A percentile compares a stretch with the other conserved stretches of the same genome.
These are phyloP conservation scores for Jimgerdemannia flammicorona DNA, from an alignment of 192 early-diverging fungal species.

Conservation along the genomic window DNA sequence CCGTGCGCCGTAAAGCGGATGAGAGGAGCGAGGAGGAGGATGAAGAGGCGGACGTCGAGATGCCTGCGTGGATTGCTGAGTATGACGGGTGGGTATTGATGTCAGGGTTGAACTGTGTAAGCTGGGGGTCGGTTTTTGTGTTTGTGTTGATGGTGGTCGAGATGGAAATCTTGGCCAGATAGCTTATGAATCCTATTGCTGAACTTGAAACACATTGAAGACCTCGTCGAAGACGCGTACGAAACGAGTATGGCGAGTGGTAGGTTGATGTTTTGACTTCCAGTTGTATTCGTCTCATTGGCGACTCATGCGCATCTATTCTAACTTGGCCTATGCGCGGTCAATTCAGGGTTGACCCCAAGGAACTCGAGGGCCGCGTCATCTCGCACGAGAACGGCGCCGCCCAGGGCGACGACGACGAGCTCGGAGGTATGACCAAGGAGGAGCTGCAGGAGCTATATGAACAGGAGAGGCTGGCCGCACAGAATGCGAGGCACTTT, in stretches of 20 bases:
- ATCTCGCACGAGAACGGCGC: conserved; percentile 45
- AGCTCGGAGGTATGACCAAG: conserved; percentile 37
- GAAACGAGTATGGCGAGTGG: conserved; percentile 62
- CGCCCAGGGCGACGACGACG: conserved; percentile 5
- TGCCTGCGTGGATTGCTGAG: not conserved
- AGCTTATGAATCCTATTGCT: not conserved
- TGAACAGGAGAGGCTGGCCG: conserved; percentile 44
- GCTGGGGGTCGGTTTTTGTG: not conserved
- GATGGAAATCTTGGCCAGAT: too few relatives aligned
- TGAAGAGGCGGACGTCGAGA: not conserved
- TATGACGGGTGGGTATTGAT: not conserved
- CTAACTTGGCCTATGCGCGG: not conserved
- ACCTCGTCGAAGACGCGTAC: conserved; percentile 53
- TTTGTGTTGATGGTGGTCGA: too few relatives aligned
- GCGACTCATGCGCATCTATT: not conserved
- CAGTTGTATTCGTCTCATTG: not conserved
- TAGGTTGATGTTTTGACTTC: conserved; percentile 13
- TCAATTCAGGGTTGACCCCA: conserved; percentile 45
- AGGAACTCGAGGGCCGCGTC: conserved; percentile 49
- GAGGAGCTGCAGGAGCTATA: conserved; percentile 40
- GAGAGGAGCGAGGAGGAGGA: not conserved
- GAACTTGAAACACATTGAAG: conserved; percentile 23
- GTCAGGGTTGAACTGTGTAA: too few relatives aligned
- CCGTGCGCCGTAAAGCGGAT: conserved; percentile 2
- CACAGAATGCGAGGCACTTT: conserved; percentile 56